phyloP scores from a whole-genome alignment of 2,329 filamentous ascomycete species.

The Aaosphaeria pasadenensis region DNA sequence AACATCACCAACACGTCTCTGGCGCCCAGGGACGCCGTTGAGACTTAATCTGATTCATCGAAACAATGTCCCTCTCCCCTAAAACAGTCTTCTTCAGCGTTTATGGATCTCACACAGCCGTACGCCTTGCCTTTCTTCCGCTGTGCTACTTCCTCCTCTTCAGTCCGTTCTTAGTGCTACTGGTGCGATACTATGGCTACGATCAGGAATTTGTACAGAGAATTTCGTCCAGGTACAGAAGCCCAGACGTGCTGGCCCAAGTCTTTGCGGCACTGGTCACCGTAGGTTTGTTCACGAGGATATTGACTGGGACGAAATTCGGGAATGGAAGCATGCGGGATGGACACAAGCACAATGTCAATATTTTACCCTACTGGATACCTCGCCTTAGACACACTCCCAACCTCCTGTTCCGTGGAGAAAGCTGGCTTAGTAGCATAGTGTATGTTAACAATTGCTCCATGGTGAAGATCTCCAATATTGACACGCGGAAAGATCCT shows the following conservation, averaged over 20 bases:
- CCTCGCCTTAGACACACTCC: conserved; percentile 56
- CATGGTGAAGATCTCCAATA: not conserved
- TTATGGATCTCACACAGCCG: conserved; percentile 28
- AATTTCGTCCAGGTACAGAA: conserved; percentile 21
- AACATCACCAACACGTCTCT: no score
- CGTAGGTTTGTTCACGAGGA: conserved; percentile 25
- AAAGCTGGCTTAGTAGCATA: conserved; percentile 43
- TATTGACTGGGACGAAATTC: conserved; percentile 20
- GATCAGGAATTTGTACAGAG: conserved; percentile 13
- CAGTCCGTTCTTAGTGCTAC: conserved; percentile 26
- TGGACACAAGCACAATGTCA: conserved; percentile 40
- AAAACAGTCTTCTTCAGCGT: conserved; percentile 32
- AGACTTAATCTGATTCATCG: not conserved
- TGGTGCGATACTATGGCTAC: conserved; percentile 21
- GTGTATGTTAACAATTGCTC: conserved; percentile 27
- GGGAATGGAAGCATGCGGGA: conserved; percentile 12
- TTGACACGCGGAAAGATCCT: conserved; percentile 24
- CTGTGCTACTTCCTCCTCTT: conserved; percentile 26
- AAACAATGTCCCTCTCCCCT: conserved; percentile 24
- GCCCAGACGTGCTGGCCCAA: conserved; percentile 28
- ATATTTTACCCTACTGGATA: conserved; percentile 58
- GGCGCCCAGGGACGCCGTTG: no score
- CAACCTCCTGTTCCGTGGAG: conserved; percentile 47
- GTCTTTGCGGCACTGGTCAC: conserved; percentile 24
- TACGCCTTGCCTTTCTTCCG: conserved; percentile 34